Evolutionary conservation across 2,329 filamentous ascomycete genomes (phyloP), one percentile per base, ranked within the genome.

Genomic region (Aspergillus quadricinctus): DNA sequence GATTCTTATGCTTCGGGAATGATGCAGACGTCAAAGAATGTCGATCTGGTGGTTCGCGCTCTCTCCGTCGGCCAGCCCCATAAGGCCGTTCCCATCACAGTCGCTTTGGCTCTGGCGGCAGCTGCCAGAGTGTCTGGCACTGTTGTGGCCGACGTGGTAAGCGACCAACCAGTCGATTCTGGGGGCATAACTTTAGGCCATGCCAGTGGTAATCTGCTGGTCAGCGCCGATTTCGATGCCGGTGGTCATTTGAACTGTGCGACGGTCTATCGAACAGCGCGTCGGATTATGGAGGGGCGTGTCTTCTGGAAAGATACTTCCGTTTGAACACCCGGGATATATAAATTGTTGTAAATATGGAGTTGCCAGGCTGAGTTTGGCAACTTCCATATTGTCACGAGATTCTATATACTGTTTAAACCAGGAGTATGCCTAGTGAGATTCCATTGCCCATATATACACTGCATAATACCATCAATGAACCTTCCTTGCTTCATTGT

Each of bases 41-140:
- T 66, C 6, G 74, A 79, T 62, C 59, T 78, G 3, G 66, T 78
- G 2, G 77, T 76, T n/a, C 72, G 78, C n/a, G 78, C 79, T 19
- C 70, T 84, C 52, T 83, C 80, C 1, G 81, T 83, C 53, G 80
- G 79, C 1, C 80, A 84, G 58, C 81, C 81, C 4, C 82, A 85
- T 68, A 79, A 77, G 59, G 82, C 82, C 8, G 75, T 83, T 2
- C 83, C 82, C 1, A 75, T 84, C 53, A 85, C 82, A 0, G 76
- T 83, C 17, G 81, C 80, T 0, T 69, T 85, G 17, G 78, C 79
- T 11, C 57, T 83, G 14, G 78, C 77, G 3, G 72, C 79, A 2
- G 79, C 81, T 19, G 77, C 79, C 9, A 76, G 77, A 52, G 66
- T 83, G 4, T 57, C 70, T 9, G 75, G 77, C 2, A 71, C 63